These are phyloP conservation scores for Colletotrichum liaoningense DNA, from an alignment of 2,329 filamentous ascomycete genomes.

Conservation along the genomic window DNA sequence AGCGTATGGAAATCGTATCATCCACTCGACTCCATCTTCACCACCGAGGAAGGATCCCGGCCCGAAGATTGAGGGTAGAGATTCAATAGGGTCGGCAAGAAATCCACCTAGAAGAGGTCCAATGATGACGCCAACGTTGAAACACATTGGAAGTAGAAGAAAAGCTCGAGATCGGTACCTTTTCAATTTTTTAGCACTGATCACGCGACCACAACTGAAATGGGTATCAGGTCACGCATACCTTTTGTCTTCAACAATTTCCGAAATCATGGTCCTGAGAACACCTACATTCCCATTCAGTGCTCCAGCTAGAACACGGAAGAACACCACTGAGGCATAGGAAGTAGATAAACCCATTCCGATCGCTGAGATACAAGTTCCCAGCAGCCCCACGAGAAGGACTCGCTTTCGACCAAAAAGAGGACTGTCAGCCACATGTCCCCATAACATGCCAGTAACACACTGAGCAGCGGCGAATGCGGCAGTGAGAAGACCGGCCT, in stretches of 20 bases:
- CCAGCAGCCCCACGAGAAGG: slow-evolving; percentile 36
- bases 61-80: slow-evolving; percentile 37
- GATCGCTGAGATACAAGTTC: slow-evolving; percentile 72
- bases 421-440: slow-evolving; percentile 35
- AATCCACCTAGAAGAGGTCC: slow-evolving; percentile 40
- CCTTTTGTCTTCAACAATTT: slow-evolving; percentile 38
- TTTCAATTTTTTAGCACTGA: neutral
- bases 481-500: slow-evolving; percentile 38
- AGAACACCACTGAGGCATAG: slow-evolving; percentile 53
- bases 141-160: slow-evolving; percentile 39
- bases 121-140: slow-evolving; percentile 40
- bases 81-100: slow-evolving; percentile 38
- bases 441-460: slow-evolving; percentile 38
- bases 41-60: slow-evolving; percentile 38
- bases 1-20: slow-evolving; percentile 39
- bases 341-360: slow-evolving; percentile 78
- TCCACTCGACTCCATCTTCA: slow-evolving; percentile 35
- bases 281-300: slow-evolving; percentile 39
- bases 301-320: slow-evolving; percentile 37
- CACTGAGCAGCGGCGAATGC: slow-evolving; percentile 39
- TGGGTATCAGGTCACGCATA: neutral
- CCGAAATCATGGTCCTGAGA: slow-evolving; percentile 39
- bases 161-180: slow-evolving; percentile 36
- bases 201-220: neutral
- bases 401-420: slow-evolving; percentile 37